These are phyloP conservation scores for Drosera spatulata DNA, from an alignment of 179 eudicot genomes.

Conservation along the genomic window DNA sequence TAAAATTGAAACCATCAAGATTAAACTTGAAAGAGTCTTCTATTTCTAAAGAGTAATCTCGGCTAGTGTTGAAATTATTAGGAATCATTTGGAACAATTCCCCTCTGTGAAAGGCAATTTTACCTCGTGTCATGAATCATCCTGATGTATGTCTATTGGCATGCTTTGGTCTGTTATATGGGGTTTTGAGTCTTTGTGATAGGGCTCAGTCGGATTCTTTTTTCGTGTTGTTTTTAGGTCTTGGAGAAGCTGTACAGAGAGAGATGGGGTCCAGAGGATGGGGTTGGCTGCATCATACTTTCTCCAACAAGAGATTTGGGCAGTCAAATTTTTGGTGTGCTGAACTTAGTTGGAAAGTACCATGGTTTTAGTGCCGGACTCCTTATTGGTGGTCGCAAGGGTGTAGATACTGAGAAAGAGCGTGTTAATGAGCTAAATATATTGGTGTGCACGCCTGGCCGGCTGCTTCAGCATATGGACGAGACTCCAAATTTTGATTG, in stretches of 20 bases:
- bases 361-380: slow-evolving; percentile 91
- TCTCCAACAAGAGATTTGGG: slow-evolving; percentile 94
- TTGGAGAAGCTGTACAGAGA: slow-evolving; percentile 66
- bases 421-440: slow-evolving; percentile 73
- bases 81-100: no score
- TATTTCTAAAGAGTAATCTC: no score
- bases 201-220: no score
- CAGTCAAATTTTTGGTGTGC: slow-evolving; percentile 62
- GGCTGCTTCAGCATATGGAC: slow-evolving; percentile 5
- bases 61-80: no score
- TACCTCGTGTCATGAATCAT: no score
- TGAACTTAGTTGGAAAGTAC: slow-evolving; percentile 65
- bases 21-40: no score
- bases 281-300: slow-evolving; percentile 83
- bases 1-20: no score
- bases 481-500: slow-evolving; percentile 27
- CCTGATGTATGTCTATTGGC: no score
- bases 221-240: slow-evolving; percentile 18
- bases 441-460: slow-evolving; percentile 85
- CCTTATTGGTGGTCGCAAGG: slow-evolving; percentile 83
- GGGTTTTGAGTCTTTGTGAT: no score
- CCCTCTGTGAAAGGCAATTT: no score
- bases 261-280: slow-evolving; percentile 87
- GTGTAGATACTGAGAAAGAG: slow-evolving; percentile 70
- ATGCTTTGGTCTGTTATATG: no score